Evolutionary conservation across 2,329 filamentous ascomycete species (phyloP), one percentile per base, ranked within the genome.

Genomic region (Gremmenia infestans): DNA sequence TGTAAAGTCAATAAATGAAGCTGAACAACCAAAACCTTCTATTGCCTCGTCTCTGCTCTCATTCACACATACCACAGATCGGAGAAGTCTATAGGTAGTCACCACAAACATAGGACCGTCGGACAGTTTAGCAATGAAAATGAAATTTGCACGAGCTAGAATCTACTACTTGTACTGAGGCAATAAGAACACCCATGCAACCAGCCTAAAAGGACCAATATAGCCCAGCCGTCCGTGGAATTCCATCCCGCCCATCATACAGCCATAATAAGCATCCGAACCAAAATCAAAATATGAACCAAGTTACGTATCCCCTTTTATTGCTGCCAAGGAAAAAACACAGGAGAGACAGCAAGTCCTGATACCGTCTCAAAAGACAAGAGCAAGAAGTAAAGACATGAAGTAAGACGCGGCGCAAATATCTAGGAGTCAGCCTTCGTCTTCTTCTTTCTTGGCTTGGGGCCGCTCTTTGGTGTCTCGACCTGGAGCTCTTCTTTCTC

Each of bases 351-450:
- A 49, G 9, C 28, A 23, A 15, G n/a, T 49, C 22, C 28, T 17
- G 11, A 12, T 17, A 6, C 14, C 3, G 11, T 9, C 19, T 48
- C n/a, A 23, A 32, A 17, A 48, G 23, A 48, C 11, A 25, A 14
- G 17, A 48, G 22, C 7, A 35, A n/a, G 36, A 35, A 50, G 28
- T 47, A 17, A 45, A 37, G 51, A 47, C 23, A 48, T 5, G 14
- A 47, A 22, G 14, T 37, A 15, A 23, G 22, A 50, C n/a, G 49
- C 14, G 28, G 11, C 17, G 35, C 9, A 25, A 11, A 48, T 1
- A 39, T 60, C 54, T 68, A 86, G 57, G 81, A 74, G 56, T 85
- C 81, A 22, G 81, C 80, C 64, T 85, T 85, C 62, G 76, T 72
- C 58, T 68, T 71, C 63, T 68, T 68, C 64, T 68, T 68, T 50